Base-by-base conservation (phyloP, 2,329 filamentous ascomycete species). In the Phialocephala subalpina region DNA sequence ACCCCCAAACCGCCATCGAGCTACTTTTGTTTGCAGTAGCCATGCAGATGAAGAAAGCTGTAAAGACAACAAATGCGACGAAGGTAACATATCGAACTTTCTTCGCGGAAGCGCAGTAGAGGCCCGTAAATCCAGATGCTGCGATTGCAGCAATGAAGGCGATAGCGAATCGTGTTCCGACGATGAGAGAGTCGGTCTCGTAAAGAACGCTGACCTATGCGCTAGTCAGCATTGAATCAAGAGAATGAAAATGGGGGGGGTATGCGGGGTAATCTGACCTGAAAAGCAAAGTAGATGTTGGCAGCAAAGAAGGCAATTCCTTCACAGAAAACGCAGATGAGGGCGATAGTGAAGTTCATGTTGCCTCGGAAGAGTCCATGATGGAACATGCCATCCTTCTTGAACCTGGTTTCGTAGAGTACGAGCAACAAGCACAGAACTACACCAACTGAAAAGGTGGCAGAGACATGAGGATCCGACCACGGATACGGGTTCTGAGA, bases 261-360 rank as follows among this genome's bases (percentile, higher is more conserved):
- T 33, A 18, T 60, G 6, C 56, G 22, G 27, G n/a, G 35, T 35
- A 29, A 3, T 16, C 58, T 36, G n/a, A 68, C 73, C 69, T 82
- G 72, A 59, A 79, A 80, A 16, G 79, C 75, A 47, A 81, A 81
- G 70, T 81, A 81, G 62, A 74, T 78, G 67, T 81, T 82, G 20
- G 76, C 77, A 0, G 78, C 77, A 61, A 80, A 80, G 67, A 81
- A 81, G n/a, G 75, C 76, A 0, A 80, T 58, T 22, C 80, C 79
- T 61, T 81, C 80, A 16, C 71, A 71, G 45, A 80, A 80, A 18
- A 81, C 73, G 55, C 76, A 78, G 9, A 77, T 49, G 2, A 78
- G 63, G 0, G 77, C 71, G 60, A 81, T 74, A 20, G 76, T 27
- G 63, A 80, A 81, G 69, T 80, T 81, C 27, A 78, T 73, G 62